A percentile compares a stretch with the other conserved stretches of the same genome.
Conservation (phyloP, 75 land plant genomes). For the Cunninghamia lanceolata region DNA sequence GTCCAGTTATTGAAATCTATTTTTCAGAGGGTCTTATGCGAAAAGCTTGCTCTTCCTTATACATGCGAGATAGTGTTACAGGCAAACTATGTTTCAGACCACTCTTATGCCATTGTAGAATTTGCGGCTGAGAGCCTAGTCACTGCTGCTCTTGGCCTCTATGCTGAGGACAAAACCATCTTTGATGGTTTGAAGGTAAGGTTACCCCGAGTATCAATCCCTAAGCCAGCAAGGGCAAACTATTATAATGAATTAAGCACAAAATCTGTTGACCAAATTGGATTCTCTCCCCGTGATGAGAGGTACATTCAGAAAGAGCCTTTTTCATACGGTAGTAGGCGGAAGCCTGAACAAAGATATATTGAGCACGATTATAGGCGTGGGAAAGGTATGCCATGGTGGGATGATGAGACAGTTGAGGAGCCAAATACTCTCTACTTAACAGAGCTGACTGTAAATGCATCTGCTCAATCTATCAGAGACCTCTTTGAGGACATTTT, state of each 20-base stretch:
- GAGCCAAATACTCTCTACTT: slow-evolving; percentile 28
- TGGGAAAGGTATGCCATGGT: slow-evolving; percentile 6
- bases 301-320: slow-evolving; percentile 9
- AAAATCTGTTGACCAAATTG: not conserved
- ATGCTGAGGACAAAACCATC: slow-evolving; percentile 19
- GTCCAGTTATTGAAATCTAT: slow-evolving; percentile 9
- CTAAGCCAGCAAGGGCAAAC: slow-evolving; percentile 10
- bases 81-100: slow-evolving; percentile 13
- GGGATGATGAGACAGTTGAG: slow-evolving; percentile 15
- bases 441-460: slow-evolving; percentile 26
- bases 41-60: slow-evolving; percentile 19
- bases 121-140: slow-evolving; percentile 20
- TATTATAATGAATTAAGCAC: slow-evolving; percentile 5
- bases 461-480: slow-evolving; percentile 20
- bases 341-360: slow-evolving; percentile 5
- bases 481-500: slow-evolving; percentile 32
- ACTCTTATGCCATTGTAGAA: slow-evolving; percentile 22
- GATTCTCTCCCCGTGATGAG: not conserved
- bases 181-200: slow-evolving; percentile 26
- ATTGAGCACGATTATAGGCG: slow-evolving; percentile 9
- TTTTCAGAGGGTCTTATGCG: slow-evolving; percentile 22
- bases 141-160: slow-evolving; percentile 16
- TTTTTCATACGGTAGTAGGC: slow-evolving; percentile 9
- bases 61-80: slow-evolving; percentile 14
- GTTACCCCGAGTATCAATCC: not conserved